A percentile compares a stretch with the other conserved stretches of the same genome.
Evolutionary conservation across 345 rosid species (phyloP).

Genomic region (Dovyalis caffra): DNA sequence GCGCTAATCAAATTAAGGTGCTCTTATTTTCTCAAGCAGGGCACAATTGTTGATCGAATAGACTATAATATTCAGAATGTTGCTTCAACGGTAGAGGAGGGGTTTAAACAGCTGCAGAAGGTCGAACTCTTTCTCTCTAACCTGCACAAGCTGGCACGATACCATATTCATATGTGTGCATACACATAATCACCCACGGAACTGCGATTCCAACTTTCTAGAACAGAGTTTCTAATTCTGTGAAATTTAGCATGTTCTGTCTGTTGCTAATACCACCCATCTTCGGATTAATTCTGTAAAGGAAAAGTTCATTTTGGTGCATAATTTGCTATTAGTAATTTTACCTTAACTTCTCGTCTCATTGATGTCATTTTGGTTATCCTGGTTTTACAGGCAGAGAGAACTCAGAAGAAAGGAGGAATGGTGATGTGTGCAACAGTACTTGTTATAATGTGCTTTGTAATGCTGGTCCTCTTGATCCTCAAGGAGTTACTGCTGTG

Average conservation of each 20-base stretch:
- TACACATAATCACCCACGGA: neutral
- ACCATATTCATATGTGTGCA: neutral
- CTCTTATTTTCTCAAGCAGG: conserved; percentile 52
- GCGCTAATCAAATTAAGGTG: neutral
- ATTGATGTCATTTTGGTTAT: neutral
- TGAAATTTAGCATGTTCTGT: neutral
- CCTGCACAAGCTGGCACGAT: no score
- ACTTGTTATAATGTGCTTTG: conserved; percentile 85
- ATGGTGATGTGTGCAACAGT: conserved; percentile 93
- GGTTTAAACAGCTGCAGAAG: conserved; percentile 87
- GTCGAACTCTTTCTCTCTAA: conserved; percentile 10
- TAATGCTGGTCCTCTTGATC: conserved; percentile 84
- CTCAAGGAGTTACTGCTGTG: conserved; percentile 72
- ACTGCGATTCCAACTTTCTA: neutral
- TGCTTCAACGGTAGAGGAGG: conserved; percentile 80
- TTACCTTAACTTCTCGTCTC: no score
- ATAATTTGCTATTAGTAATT: neutral
- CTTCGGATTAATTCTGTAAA: neutral
- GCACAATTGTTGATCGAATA: conserved; percentile 90
- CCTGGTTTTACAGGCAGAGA: conserved; percentile 67
- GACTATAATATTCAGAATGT: conserved; percentile 90
- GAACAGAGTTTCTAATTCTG: neutral
- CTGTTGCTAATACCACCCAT: neutral
- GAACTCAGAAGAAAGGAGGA: conserved; percentile 84
- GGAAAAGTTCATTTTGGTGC: no score